phyloP scores from a whole-genome alignment of 2,329 filamentous ascomycete species.

The Scleromitrula shiraiana region DNA sequence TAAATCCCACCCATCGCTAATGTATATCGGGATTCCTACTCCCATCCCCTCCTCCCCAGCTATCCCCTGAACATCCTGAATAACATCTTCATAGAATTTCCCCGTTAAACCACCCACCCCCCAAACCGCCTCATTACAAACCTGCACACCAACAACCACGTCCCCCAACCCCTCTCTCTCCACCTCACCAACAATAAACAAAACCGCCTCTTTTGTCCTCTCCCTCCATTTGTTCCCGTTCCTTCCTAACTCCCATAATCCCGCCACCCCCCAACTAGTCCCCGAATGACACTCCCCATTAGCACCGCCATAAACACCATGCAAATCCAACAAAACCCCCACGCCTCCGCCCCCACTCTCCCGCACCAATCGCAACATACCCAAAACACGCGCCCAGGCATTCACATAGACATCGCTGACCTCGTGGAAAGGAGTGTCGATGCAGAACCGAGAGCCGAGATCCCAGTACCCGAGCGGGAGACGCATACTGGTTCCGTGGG shows the following conservation, averaged over 20 bases:
- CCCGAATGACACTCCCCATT: no score
- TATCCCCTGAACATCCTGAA: no score
- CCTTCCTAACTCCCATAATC: no score
- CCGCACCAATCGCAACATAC: not conserved
- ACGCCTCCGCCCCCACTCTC: no score
- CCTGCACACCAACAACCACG: conserved; percentile 46
- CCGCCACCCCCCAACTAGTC: no score
- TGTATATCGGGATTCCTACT: conserved; percentile 43
- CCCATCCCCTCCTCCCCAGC: conserved; percentile 40
- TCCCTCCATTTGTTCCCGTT: no score
- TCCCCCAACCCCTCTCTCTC: conserved; percentile 32
- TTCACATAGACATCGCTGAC: conserved; percentile 40
- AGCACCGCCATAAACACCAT: no score
- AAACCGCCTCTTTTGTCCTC: conserved; percentile 38
- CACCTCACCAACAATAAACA: conserved; percentile 43
- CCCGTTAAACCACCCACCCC: conserved; percentile 36
- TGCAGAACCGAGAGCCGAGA: conserved; percentile 42
- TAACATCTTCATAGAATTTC: conserved; percentile 46
- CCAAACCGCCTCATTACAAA: conserved; percentile 49
- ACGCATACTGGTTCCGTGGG: conserved; percentile 49
- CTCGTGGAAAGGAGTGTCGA: conserved; percentile 42
- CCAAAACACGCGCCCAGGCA: conserved; percentile 42
- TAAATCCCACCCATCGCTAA: conserved; percentile 52
- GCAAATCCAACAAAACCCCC: no score
- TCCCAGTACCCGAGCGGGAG: conserved; percentile 53